Evolutionary conservation across 495 filamentous ascomycete genomes (phyloP).

Genomic region (Aspergillus ostianus): DNA sequence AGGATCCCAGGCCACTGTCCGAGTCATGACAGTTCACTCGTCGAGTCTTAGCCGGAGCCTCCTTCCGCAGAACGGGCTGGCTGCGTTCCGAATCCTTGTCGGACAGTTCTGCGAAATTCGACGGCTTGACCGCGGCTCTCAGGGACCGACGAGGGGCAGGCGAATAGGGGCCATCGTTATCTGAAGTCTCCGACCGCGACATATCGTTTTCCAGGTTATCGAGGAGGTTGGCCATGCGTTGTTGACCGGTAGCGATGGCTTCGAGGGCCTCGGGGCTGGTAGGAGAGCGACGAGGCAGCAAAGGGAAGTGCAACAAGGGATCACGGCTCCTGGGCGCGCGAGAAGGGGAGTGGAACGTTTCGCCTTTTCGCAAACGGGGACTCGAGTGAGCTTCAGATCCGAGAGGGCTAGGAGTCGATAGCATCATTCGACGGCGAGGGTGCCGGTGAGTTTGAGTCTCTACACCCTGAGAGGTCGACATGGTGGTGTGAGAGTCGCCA

Average conservation of each 20-base stretch:
- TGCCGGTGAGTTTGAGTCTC: slow-evolving; percentile 14
- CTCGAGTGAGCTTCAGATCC: slow-evolving; percentile 23
- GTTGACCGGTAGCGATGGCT: slow-evolving; percentile 45
- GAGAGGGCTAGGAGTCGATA: slow-evolving; percentile 12
- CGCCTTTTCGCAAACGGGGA: slow-evolving; percentile 45
- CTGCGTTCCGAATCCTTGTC: slow-evolving; percentile 15
- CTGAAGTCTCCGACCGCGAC: slow-evolving; percentile 23
- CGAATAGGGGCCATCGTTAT: slow-evolving; percentile 34
- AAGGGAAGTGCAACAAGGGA: slow-evolving; percentile 43
- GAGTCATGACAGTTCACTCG: slow-evolving; percentile 40
- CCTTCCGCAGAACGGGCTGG: slow-evolving; percentile 2
- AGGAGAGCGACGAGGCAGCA: slow-evolving; percentile 49
- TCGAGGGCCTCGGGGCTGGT: slow-evolving; percentile 46
- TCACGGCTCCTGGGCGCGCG: slow-evolving; percentile 42
- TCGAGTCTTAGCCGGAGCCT: slow-evolving; percentile 18
- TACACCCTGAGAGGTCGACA: slow-evolving; percentile 4
- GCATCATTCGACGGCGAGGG: slow-evolving; percentile 36
- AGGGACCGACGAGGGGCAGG: background rate
- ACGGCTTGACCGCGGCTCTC: slow-evolving; percentile 14
- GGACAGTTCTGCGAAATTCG: slow-evolving; percentile 15
- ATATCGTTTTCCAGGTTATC: slow-evolving; percentile 41
- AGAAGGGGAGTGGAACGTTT: slow-evolving; percentile 51
- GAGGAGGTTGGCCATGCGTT: slow-evolving; percentile 48
- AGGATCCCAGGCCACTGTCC: slow-evolving; percentile 58
- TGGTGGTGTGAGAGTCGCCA: slow-evolving; percentile 1